Percentiles rank a stretch among this genome's conserved stretches.
Conservation (phyloP, 345 rosid species). For the Hibiscus tridactylites region DNA sequence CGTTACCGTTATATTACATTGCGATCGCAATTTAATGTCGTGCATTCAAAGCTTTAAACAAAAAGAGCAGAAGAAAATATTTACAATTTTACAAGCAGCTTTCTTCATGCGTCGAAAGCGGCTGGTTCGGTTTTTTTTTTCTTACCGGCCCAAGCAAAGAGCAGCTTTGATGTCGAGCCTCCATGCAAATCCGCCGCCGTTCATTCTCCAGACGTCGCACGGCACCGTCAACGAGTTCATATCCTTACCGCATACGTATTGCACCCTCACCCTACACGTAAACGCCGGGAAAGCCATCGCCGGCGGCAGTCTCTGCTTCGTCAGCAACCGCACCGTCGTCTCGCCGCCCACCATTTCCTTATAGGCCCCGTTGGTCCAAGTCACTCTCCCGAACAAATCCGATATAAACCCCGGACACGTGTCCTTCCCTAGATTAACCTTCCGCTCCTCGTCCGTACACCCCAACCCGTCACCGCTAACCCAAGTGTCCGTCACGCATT, state of each 20-base stretch:
- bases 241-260: constrained; percentile 44
- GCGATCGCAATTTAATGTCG: no score
- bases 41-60: background rate
- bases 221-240: constrained; percentile 55
- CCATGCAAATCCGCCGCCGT: constrained; percentile 82
- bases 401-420: constrained; percentile 80
- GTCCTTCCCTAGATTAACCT: constrained; percentile 44
- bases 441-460: constrained; percentile 48
- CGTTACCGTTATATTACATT: no score
- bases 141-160: constrained; percentile 22
- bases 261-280: constrained; percentile 67
- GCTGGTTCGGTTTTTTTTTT: background rate
- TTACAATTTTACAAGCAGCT: background rate
- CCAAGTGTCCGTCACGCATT: constrained; percentile 70
- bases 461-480: constrained; percentile 43
- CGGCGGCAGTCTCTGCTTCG: constrained; percentile 37
- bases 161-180: constrained; percentile 76
- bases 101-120: background rate
- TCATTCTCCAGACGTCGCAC: constrained; percentile 85
- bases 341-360: constrained; percentile 49
- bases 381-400: constrained; percentile 54
- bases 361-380: constrained; percentile 70
- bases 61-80: background rate
- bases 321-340: constrained; percentile 52
- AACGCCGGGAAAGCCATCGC: constrained; percentile 36